Evolutionary conservation across 2,329 filamentous ascomycete species (phyloP), one percentile per base, ranked within the genome.

Genomic region (Zymoseptoria tritici): DNA sequence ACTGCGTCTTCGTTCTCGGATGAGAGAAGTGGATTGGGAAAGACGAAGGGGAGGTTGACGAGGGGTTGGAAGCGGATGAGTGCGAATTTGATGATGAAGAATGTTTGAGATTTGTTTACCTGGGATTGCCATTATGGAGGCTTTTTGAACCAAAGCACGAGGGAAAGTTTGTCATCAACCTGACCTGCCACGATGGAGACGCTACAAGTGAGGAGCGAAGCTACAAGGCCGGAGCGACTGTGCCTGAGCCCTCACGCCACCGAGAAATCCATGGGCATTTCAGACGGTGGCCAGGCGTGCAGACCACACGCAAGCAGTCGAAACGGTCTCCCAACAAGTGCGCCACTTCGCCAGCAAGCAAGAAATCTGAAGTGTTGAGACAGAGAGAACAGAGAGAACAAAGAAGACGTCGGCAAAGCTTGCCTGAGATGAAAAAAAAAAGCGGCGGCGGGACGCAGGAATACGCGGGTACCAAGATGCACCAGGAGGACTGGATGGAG

Each of bases 21-120:
- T 9, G 22, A 26, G 22, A 29, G 29, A 21, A 59, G 55, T 52
- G 19, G 56, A 52, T 29, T 55, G 52, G n/a, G 51, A 52, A 19
- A 57, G 55, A 57, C 52, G 56, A 49, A 55, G 53, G 49, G 36
- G 24, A 60, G 60, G 9, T 54, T 65, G 54, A 50, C 52, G 9
- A 54, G 57, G n/a, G 57, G 62, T 11, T 64, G 62, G 61, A 62
- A 65, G 49, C 62, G 63, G 53, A 58, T 64, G 36, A 64, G 61
- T n/a, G 51, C 52, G 29, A 57, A 58, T 31, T 59, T 64, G 50
- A 26, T 31, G n/a, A 19, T 53, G 20, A 53, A 31, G 52, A 24
- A 24, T 19, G 52, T 53, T 7, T 53, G 50, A 52, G 50, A 21
- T 6, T 52, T 21, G 22, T 52, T 24, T 21, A 20, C 20, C n/a